phyloP scores from a whole-genome alignment of 2,329 filamentous ascomycete species.

The Annulohypoxylon truncatum region DNA sequence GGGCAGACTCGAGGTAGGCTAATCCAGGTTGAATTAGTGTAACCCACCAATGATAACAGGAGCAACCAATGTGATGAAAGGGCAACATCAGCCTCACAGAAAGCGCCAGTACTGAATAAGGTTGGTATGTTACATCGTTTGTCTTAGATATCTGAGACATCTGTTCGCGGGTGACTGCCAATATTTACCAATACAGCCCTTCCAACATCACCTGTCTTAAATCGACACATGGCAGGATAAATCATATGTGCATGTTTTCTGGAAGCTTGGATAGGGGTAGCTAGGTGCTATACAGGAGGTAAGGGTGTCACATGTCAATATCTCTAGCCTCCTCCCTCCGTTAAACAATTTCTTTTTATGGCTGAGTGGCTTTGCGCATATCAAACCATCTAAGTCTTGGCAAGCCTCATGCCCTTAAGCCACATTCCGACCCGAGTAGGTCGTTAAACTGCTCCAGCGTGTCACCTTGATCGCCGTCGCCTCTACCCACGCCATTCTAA shows the following conservation, averaged over 20 bases:
- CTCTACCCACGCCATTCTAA: too few species aligned
- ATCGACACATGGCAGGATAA: not conserved
- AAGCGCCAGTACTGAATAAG: not conserved
- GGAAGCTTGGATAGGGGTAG: too few species aligned
- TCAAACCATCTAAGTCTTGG: too few species aligned
- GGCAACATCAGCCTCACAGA: not conserved
- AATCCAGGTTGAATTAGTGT: conserved; percentile 7
- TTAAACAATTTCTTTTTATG: not conserved
- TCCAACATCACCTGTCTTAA: not conserved
- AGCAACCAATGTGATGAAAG: not conserved
- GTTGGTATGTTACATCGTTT: not conserved
- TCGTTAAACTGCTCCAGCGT: too few species aligned
- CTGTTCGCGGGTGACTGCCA: not conserved
- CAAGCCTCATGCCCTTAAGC: too few species aligned
- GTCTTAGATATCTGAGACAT: not conserved
- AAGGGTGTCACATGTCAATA: not conserved
- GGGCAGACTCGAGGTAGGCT: not conserved
- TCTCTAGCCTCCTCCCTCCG: too few species aligned
- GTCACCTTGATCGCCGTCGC: too few species aligned
- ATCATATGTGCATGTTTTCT: not conserved
- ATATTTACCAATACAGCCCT: not conserved
- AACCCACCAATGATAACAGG: conserved; percentile 15
- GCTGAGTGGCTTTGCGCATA: conserved; percentile 7
- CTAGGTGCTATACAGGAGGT: too few species aligned
- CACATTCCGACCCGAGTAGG: too few species aligned